These are phyloP conservation scores for Stipa capillata DNA, from an alignment of 176 grass and related monocot species.

Conservation along the genomic window DNA sequence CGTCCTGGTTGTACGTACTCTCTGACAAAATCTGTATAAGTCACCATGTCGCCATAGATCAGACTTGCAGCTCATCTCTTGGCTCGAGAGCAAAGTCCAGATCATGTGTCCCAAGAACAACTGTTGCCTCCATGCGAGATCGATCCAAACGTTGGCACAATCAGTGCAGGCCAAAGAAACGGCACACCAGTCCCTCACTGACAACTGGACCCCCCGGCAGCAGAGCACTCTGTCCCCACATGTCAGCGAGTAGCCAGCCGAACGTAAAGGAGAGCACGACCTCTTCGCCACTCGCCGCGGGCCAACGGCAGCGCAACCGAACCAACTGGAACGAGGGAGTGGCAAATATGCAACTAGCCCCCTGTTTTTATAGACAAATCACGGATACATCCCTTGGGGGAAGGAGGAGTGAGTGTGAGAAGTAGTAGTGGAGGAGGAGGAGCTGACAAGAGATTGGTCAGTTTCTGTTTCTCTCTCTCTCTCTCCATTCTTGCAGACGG, in stretches of 20 bases:
- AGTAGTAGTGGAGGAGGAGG: not conserved
- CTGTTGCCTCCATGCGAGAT: not conserved
- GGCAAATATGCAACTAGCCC: not conserved
- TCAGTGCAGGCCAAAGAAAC: not conserved
- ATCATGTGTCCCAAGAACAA: not conserved
- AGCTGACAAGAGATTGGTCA: not conserved
- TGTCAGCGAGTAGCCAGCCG: not conserved
- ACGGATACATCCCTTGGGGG: not conserved
- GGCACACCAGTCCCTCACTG: not conserved
- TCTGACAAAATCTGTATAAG: too few species aligned
- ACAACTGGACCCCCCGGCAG: not conserved
- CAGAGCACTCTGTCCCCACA: not conserved
- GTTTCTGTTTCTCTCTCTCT: not conserved
- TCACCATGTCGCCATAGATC: too few species aligned
- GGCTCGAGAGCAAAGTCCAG: not conserved
- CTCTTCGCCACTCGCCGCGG: not conserved
- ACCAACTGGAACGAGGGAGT: not conserved
- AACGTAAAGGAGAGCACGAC: not conserved
- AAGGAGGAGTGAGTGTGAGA: not conserved
- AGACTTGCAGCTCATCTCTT: too few species aligned
- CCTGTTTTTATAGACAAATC: not conserved
- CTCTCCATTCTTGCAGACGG: not conserved
- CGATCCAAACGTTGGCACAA: not conserved
- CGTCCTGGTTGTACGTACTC: too few species aligned
- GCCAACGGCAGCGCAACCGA: not conserved